Percentiles rank a stretch among this genome's conserved stretches.
Evolutionary conservation across 2,329 filamentous ascomycete species (phyloP).

Genomic region (Dothistroma pini): DNA sequence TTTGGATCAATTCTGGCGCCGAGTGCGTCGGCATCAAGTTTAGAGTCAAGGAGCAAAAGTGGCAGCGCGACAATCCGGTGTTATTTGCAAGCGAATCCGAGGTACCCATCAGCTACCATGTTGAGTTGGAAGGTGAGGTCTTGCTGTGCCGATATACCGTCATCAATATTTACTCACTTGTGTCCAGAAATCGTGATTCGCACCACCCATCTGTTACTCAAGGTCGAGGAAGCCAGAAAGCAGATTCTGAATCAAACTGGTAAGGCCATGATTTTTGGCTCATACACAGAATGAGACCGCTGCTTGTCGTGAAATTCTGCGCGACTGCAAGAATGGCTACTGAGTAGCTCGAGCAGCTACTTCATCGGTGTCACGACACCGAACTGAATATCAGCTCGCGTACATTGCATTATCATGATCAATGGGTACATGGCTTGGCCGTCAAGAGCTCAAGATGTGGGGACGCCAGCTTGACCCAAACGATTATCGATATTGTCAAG

Average conservation of each 20-base stretch:
- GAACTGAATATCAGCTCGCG: not conserved
- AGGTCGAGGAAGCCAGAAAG: constrained; percentile 61
- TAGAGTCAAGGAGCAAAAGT: constrained; percentile 54
- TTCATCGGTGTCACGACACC: not conserved
- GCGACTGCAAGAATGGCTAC: not conserved
- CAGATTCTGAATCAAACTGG: constrained; percentile 59
- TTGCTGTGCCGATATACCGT: not conserved
- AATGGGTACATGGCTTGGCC: not conserved
- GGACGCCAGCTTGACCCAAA: not conserved
- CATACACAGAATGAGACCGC: constrained; percentile 11
- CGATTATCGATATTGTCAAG: too few relatives aligned
- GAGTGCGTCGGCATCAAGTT: constrained; percentile 65
- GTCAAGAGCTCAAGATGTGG: not conserved
- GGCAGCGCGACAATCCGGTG: constrained; percentile 48
- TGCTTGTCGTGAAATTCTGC: not conserved
- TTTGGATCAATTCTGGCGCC: constrained; percentile 65
- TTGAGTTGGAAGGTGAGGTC: constrained; percentile 65
- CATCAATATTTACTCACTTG: constrained; percentile 2
- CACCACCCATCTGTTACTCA: constrained; percentile 60
- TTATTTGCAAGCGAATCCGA: constrained; percentile 60
- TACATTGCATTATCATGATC: not conserved
- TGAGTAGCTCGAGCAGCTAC: not conserved
- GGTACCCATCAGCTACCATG: constrained; percentile 62
- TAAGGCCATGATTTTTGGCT: constrained; percentile 64
- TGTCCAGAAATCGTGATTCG: constrained; percentile 62